Base-by-base conservation (phyloP, 306 rosid species). In the Clitoria ternatea region DNA sequence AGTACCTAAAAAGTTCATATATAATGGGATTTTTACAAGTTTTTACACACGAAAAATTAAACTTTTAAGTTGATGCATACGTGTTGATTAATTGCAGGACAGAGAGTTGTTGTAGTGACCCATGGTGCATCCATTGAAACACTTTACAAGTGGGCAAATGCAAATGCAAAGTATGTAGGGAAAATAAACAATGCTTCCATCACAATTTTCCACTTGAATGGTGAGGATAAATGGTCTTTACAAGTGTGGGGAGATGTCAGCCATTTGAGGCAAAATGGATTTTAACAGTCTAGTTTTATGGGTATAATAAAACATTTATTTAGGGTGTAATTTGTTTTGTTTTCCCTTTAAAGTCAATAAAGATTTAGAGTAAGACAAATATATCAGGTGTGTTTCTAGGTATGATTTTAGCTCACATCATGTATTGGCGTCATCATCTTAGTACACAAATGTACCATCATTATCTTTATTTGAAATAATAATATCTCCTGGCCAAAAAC, bases 91-190 rank as follows among this genome's bases (percentile, higher is more conserved):
- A 40, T 62, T 66, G 77, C 83, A 88, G 97, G 95, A 73, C 79
- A 89, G 45, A 67, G 89, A 82, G 80, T 89, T 13, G 80, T 84
- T 3, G 83, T 84, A 37, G 97, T 89, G 29, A 76, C 87, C 70
- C 97, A 94, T 70, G 96, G 97, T 0, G 95, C 90, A 72, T 83
- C 81, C 26, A 85, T 94, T 13, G 81, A 90, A 80, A 15, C 92
- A 35, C 81, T 94, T 37, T 63, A 76, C 74, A 79, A 62, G 67
- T 70, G 87, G 74, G 88, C 95, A 29, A 79, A 73, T 49, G 84
- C 84, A 30, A 67, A 69, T 2, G 79, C 57, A 35, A 78, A 52
- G 24, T 36, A 78, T 60, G 48, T 15, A 20, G 87, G 83, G 76
- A 85, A 85, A 77, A 60, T 94, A 55, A 72, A 66, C 72, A 94